phyloP scores from a whole-genome alignment of 2,329 filamentous ascomycete species.

The Neonectria sp. region DNA sequence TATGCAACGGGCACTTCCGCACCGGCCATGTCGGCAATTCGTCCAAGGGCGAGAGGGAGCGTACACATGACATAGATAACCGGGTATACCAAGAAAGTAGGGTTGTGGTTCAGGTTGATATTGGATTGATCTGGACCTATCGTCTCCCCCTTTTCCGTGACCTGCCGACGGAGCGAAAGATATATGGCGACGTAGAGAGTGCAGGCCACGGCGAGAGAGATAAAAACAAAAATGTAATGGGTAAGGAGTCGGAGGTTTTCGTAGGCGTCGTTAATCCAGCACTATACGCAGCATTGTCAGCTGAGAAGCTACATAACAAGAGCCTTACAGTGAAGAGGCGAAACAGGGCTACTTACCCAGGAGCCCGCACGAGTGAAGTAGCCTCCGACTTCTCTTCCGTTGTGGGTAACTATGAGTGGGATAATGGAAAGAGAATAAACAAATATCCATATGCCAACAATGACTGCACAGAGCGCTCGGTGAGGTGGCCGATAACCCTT shows the following conservation, averaged over 20 bases:
- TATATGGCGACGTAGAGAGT: slow-evolving; percentile 58
- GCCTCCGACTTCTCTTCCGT: slow-evolving; percentile 57
- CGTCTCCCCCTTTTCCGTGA: slow-evolving; percentile 12
- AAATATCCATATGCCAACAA: slow-evolving; percentile 70
- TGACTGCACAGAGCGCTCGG: slow-evolving; percentile 62
- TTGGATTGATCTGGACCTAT: slow-evolving; percentile 3
- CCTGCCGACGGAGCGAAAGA: slow-evolving; percentile 51
- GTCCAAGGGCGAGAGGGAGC: slow-evolving; percentile 73
- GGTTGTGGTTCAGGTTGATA: slow-evolving; percentile 52
- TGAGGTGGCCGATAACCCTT: slow-evolving; percentile 67
- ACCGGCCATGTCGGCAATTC: slow-evolving; percentile 74
- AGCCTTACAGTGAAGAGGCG: background rate
- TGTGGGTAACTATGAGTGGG: slow-evolving; percentile 60
- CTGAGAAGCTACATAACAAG: background rate
- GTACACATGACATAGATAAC: slow-evolving; percentile 78
- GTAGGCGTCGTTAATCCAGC: slow-evolving; percentile 73
- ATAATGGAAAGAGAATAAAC: slow-evolving; percentile 69
- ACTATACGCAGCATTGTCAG: slow-evolving; percentile 56
- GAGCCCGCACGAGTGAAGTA: slow-evolving; percentile 74
- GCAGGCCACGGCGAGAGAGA: slow-evolving; percentile 54
- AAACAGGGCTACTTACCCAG: slow-evolving; percentile 63
- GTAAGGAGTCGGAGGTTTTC: slow-evolving; percentile 69
- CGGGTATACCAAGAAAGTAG: slow-evolving; percentile 76
- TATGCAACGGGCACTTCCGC: slow-evolving; percentile 64
- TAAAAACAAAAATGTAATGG: slow-evolving; percentile 76